Evolutionary conservation across 1,284 basidiomycete species (phyloP), one percentile per base, ranked within the genome.

Genomic region (Boletellus sp.): DNA sequence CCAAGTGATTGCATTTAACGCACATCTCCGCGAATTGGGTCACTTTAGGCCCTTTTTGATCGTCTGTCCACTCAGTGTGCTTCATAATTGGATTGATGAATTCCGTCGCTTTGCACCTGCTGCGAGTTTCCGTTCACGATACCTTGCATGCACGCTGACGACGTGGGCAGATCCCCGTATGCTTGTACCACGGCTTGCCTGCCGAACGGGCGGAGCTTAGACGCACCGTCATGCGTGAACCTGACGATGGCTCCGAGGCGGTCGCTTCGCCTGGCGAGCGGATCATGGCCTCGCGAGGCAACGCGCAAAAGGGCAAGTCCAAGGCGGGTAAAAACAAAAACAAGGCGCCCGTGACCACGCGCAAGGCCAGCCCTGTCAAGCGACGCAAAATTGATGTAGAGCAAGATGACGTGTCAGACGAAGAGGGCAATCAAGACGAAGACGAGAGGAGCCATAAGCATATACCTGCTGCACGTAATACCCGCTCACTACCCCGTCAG

Each of bases 1-100:
- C 0, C 94, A 97, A 74, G 91, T 86, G 0, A 96, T 97, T 41
- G 82, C 94, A 0, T 96, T 97, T 67, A 82, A 91, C 43, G 91
- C 93, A 0, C 87, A 94, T 66, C 76, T 97, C 0, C 84, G 91
- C 26, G 83, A 89, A 51, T 78, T 85, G 43, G 78, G 80, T 0
- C 80, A 85, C 34, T 82, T 79, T 62, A 80, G 79, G 5, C 93
- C 93, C 0, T 94, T 94, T 64, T 78, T 98, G 35, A 71, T 98
- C 49, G 92, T 95, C 11, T 94, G 91, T 54, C 94, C 94, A 0
- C 77, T 96, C 2, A 94, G 91, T 36, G 94, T 96, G 6, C 71
- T 96, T 29, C 84, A 93, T 59, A 97, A 97, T 59, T 98, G 94
- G 94, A 70, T 80, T 0, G 80, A 84, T 42, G 94, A 98, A 64